These are phyloP conservation scores for Monosporascus sp. DNA, from an alignment of 2,329 filamentous ascomycete species.

Conservation along the genomic window DNA sequence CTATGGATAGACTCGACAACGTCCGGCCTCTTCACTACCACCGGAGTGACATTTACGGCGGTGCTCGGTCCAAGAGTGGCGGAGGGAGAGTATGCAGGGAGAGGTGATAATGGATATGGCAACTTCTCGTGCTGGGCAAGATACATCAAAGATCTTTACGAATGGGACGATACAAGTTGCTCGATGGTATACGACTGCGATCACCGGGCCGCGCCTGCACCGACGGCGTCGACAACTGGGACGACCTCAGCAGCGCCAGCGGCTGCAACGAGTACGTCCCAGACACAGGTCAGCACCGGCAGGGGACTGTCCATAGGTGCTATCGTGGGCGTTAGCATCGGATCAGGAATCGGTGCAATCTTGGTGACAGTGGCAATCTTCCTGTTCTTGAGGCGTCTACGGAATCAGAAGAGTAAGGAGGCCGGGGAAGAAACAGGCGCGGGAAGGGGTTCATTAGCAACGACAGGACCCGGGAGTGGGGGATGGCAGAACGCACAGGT, in stretches of 20 bases:
- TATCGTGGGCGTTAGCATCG: constrained; percentile 14
- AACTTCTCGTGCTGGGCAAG: constrained; percentile 26
- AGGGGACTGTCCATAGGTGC: constrained; percentile 8
- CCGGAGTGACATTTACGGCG: constrained; percentile 23
- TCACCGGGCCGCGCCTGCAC: constrained; percentile 10
- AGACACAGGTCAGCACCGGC: not conserved
- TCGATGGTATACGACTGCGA: constrained; percentile 26
- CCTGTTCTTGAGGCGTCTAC: constrained; percentile 7
- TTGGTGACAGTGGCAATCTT: constrained; percentile 6
- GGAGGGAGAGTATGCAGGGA: constrained; percentile 25
- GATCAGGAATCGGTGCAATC: constrained; percentile 7
- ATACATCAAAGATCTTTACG: constrained; percentile 18
- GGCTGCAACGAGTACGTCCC: not conserved
- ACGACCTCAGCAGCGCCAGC: constrained; percentile 3
- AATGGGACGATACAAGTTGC: constrained; percentile 19
- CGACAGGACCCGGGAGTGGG: not conserved
- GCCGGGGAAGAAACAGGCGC: not conserved
- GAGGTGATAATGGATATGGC: constrained; percentile 25
- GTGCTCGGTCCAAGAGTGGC: constrained; percentile 20
- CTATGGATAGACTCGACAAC: constrained; percentile 25
- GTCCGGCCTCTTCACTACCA: constrained; percentile 21
- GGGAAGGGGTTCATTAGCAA: not conserved
- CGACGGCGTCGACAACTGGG: constrained; percentile 2
- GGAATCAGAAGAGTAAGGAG: not conserved
- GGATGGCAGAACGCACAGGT: not conserved